Base-by-base conservation (phyloP, 257 asterid genomes). In the Pogostemon cablin region DNA sequence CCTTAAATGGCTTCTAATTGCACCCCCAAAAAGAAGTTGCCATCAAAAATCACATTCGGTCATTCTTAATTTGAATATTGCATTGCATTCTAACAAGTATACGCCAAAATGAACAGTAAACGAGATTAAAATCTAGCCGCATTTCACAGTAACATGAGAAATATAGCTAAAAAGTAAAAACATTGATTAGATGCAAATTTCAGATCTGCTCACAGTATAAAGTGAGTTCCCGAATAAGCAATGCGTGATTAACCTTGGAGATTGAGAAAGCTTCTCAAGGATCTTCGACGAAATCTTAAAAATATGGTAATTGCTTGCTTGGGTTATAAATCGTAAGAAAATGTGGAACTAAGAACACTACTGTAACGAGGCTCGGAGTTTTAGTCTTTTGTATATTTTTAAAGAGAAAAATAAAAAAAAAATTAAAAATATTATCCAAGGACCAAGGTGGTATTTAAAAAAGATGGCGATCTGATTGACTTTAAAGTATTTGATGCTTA, bases 231-330 rank as follows among this genome's bases (percentile, higher is more conserved):
- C 25, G 20, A 42, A 35, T 35, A 42, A 63, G 67, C 15, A 53
- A 75, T 25, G 60, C 46, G 78, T 10, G 72, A 66, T 61, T 50
- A 56, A 80, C 84, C 84, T 83, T 72, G 81, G 54, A 79, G 75
- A 71, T 67, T 74, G 77, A 61, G 66, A 41, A 48, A 48, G 65
- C 20, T 41, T 55, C 52, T 12, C 69, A 17, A 20, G 15, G 47
- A 3, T 63, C 68, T 49, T 64, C 69, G 55, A 54, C 60, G 66
- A 59, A 20, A 54, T 64, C 66, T 39, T 55, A 34, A 68, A 53
- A 56, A 68, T 53, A 7, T 65, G 32, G 32, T 25, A 25, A 25
- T 25, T 25, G 32, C 32, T 53, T 44, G 8, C 41, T 2, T 39
- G 15, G 60, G 41, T 42, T 62, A 38, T 37, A 37, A 65, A 62